Evolutionary conservation across 495 filamentous ascomycete species (phyloP).

Genomic region (Penicillium salamii): DNA sequence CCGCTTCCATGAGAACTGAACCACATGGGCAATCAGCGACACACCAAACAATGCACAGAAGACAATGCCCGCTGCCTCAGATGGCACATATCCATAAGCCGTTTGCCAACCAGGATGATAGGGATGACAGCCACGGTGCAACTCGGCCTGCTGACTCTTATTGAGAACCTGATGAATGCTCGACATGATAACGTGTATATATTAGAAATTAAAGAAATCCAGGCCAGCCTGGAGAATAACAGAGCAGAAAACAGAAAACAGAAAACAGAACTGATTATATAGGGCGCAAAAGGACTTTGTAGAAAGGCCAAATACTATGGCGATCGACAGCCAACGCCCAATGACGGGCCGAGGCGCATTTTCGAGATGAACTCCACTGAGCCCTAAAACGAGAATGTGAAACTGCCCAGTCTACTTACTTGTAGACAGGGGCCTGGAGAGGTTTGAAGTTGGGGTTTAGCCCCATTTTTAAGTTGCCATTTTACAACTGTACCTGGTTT

Average conservation of each 20-base stretch:
- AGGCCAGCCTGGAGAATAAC: not conserved
- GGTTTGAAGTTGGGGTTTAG: not conserved
- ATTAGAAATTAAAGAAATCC: not conserved
- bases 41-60: constrained; percentile 51
- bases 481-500: not conserved
- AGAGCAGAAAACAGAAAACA: not conserved
- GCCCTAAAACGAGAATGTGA: not conserved
- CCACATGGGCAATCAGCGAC: constrained; percentile 43
- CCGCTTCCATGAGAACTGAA: constrained; percentile 43
- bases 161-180: not conserved
- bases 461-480: not conserved
- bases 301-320: not conserved
- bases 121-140: constrained; percentile 20
- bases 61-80: constrained; percentile 49
- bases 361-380: not conserved
- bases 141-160: not conserved
- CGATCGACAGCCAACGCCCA: not conserved
- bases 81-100: constrained; percentile 52
- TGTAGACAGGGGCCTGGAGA: not conserved
- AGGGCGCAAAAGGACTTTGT: no score
- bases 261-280: not conserved
- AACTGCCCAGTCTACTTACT: no score
- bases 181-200: not conserved
- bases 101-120: constrained; percentile 3
- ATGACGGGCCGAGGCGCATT: not conserved